phyloP scores from a whole-genome alignment of 495 filamentous ascomycete genomes.

The Aspergillus carlsbadensis region DNA sequence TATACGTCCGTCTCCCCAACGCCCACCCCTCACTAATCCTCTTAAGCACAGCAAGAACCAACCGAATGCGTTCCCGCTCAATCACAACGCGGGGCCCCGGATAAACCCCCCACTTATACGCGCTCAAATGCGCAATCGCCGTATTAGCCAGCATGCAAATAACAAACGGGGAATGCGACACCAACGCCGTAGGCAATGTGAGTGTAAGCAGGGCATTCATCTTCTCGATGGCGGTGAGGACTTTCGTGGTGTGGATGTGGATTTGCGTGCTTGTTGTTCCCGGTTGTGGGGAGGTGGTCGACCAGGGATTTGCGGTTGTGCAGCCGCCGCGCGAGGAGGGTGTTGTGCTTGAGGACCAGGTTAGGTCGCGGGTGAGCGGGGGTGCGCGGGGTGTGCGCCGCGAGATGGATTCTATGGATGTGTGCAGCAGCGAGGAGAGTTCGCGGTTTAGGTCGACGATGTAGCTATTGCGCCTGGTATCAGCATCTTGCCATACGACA shows the following conservation, averaged over 20 bases:
- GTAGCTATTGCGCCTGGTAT: conserved; percentile 17
- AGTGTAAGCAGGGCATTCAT: conserved; percentile 18
- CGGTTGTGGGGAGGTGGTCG: neutral
- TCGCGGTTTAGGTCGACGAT: conserved; percentile 20
- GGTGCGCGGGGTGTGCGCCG: conserved; percentile 16
- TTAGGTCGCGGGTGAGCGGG: neutral
- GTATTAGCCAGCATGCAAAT: conserved; percentile 25
- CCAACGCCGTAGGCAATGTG: conserved; percentile 18
- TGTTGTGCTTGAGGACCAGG: too few species aligned
- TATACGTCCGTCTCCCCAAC: conserved; percentile 19
- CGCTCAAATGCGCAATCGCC: conserved; percentile 18
- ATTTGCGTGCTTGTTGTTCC: neutral
- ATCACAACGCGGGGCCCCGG: neutral
- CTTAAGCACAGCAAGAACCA: conserved; percentile 19
- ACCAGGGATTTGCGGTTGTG: too few species aligned
- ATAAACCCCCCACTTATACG: conserved; percentile 18
- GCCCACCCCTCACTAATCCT: conserved; percentile 18
- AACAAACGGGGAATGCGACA: conserved; percentile 16
- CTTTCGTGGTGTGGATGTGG: conserved; percentile 20
- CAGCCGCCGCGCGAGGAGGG: too few species aligned
- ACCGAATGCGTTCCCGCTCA: conserved; percentile 18
- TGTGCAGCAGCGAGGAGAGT: conserved; percentile 15
- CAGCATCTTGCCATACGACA: too few species aligned
- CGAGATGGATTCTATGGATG: conserved; percentile 15
- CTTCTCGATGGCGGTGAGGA: conserved; percentile 14